Base-by-base conservation (phyloP, 352 stramenopile species). In the Elongisporangium prolatum region DNA sequence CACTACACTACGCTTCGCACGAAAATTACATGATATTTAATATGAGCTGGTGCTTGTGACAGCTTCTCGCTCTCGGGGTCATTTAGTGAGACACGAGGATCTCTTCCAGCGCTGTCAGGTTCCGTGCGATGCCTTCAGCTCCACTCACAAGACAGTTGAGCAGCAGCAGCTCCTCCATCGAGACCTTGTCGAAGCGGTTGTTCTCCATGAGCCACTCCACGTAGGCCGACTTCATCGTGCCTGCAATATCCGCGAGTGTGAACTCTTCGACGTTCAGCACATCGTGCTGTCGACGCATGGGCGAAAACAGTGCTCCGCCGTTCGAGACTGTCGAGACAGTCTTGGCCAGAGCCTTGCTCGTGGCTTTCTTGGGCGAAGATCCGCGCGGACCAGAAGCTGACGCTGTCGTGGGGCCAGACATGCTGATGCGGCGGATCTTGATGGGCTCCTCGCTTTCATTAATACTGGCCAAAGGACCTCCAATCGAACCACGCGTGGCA, bases 261-360 rank as follows among this genome's bases (percentile, higher is more conserved):
- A 93, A 93, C 57, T 90, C 84, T 37, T 89, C 83, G 2, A 93
- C 78, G 59, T 92, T 92, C 9, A 92, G 54, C 40, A 94, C 76
- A 25, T 94, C 82, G 70, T 92, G 84, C 34, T 89, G 66, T n/a
- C 78, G 75, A 24, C 77, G 75, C 75, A 91, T 89, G 4, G 75
- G 80, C 14, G 82, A 91, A 17, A 67, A 68, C 21, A 70, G 64
- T 7, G 37, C 57, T 3, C 25, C 60, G 11, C 49, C 48, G n/a
- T 13, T 20, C 22, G 38, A 48, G 13, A 64, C 22, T 2, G 71
- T 79, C 25, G 74, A 81, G 7, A 65, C 55, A 16, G 60, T 59
- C 47, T 57, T 66, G 7, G 44, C 38, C 17, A 56, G 22, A 4
- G 14, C 16, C 54, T 49, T 64, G 59, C 67, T 72, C 1, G 51